These are phyloP conservation scores for Penicillium sp. DNA, from an alignment of 2,329 filamentous ascomycete species.

Conservation along the genomic window DNA sequence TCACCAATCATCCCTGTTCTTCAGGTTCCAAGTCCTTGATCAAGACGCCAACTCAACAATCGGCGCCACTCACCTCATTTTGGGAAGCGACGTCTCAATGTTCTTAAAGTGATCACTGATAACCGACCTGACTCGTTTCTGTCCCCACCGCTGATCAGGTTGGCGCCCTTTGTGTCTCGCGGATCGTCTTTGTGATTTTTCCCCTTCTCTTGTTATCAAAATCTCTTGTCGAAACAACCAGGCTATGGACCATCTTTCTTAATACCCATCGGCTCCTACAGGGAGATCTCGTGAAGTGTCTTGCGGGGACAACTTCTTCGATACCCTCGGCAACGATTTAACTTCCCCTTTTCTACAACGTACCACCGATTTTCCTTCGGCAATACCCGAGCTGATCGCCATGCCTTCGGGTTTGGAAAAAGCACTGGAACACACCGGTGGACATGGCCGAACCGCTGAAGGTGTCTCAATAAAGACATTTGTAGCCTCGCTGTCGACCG, in stretches of 20 bases:
- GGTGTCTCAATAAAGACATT: slow-evolving; percentile 51
- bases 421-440: slow-evolving; percentile 37
- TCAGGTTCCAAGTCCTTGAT: slow-evolving; percentile 15
- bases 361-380: slow-evolving; percentile 5
- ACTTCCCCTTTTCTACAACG: background rate
- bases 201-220: background rate
- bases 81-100: background rate
- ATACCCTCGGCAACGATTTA: slow-evolving; percentile 1
- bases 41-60: slow-evolving; percentile 12
- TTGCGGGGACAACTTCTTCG: background rate
- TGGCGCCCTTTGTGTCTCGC: slow-evolving; percentile 14
- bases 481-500: slow-evolving; percentile 61
- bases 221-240: background rate
- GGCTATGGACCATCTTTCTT: background rate
- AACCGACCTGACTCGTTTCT: background rate
- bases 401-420: slow-evolving; percentile 32
- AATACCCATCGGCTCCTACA: background rate
- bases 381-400: slow-evolving; percentile 10
- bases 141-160: slow-evolving; percentile 16
- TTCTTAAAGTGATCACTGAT: background rate
- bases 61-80: slow-evolving; percentile 33
- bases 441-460: slow-evolving; percentile 33
- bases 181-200: slow-evolving; percentile 1
- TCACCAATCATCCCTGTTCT: slow-evolving; percentile 28
- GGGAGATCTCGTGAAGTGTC: slow-evolving; percentile 1